Evolutionary conservation across 169 alveolate genomes (phyloP).

Genomic region (Eimeria praecox): DNA sequence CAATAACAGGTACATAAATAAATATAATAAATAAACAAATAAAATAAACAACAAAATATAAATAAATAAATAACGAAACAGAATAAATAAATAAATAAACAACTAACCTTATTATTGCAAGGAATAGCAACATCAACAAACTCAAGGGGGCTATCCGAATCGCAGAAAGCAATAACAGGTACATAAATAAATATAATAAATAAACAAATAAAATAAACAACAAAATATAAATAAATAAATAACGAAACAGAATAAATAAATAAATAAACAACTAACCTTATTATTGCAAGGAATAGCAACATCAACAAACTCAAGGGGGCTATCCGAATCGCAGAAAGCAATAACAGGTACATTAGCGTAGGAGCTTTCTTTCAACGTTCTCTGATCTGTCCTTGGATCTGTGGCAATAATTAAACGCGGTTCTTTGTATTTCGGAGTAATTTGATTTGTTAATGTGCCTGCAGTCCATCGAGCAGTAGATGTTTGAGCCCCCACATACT

Average conservation of each 20-base stretch:
- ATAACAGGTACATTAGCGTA: constrained; percentile 99
- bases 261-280: constrained; percentile 87
- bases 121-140: too few relatives aligned
- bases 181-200: constrained; percentile 94
- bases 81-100: too few relatives aligned
- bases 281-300: constrained; percentile 99
- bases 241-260: not conserved
- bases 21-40: too few relatives aligned
- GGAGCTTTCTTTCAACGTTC: constrained; percentile 98
- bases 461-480: constrained; percentile 99
- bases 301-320: constrained; percentile 98
- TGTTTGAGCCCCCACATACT: constrained; percentile 98
- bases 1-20: too few relatives aligned
- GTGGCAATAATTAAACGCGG: constrained; percentile 99
- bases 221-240: not conserved
- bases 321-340: constrained; percentile 99
- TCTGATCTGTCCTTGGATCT: constrained; percentile 99
- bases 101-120: too few relatives aligned
- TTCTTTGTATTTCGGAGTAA: constrained; percentile 96
- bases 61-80: too few relatives aligned
- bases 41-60: too few relatives aligned
- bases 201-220: not conserved
- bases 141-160: too few relatives aligned
- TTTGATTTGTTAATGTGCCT: constrained; percentile 99
- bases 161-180: too few relatives aligned